Percentiles rank a stretch among this genome's conserved stretches.
These are phyloP conservation scores for Tulasnella sp. DNA, from an alignment of 768 basidiomycete species.

Conservation along the genomic window DNA sequence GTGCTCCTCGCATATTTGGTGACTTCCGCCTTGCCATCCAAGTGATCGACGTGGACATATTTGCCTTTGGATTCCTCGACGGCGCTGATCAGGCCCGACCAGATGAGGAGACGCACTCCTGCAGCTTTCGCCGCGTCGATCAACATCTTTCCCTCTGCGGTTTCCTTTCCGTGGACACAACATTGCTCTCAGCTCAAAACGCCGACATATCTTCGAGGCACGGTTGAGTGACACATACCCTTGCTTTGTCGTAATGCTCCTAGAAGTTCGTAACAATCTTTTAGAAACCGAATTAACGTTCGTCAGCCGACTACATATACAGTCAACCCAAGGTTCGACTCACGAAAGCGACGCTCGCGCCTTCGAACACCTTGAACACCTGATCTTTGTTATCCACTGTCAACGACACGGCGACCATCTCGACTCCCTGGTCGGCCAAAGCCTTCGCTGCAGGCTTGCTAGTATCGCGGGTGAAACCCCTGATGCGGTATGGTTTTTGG, in stretches of 20 bases:
- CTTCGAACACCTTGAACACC: too few species aligned
- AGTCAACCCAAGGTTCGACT: too few species aligned
- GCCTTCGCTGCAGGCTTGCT: too few species aligned
- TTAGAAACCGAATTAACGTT: too few species aligned
- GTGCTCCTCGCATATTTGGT: not conserved
- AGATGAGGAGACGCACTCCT: conserved; percentile 9
- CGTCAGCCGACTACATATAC: too few species aligned
- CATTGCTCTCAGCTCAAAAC: too few species aligned
- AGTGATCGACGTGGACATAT: conserved; percentile 19
- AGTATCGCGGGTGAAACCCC: not conserved
- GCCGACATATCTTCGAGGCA: conserved; percentile 6
- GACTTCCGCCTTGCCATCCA: conserved; percentile 18
- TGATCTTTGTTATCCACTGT: too few species aligned
- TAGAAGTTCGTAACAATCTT: too few species aligned
- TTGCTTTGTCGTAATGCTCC: not conserved
- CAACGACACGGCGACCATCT: conserved; percentile 17
- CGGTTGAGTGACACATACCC: conserved; percentile 16
- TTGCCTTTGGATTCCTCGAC: conserved; percentile 14
- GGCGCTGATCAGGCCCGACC: conserved; percentile 13
- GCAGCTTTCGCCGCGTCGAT: conserved; percentile 15
- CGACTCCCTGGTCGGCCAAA: too few species aligned
- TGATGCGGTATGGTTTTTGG: conserved; percentile 15
- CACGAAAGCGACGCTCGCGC: too few species aligned
- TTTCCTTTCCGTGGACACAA: not conserved
- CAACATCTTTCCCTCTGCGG: conserved; percentile 3